These are phyloP conservation scores for Candolleomyces eurysporus DNA, from an alignment of 768 basidiomycete genomes.

Conservation along the genomic window DNA sequence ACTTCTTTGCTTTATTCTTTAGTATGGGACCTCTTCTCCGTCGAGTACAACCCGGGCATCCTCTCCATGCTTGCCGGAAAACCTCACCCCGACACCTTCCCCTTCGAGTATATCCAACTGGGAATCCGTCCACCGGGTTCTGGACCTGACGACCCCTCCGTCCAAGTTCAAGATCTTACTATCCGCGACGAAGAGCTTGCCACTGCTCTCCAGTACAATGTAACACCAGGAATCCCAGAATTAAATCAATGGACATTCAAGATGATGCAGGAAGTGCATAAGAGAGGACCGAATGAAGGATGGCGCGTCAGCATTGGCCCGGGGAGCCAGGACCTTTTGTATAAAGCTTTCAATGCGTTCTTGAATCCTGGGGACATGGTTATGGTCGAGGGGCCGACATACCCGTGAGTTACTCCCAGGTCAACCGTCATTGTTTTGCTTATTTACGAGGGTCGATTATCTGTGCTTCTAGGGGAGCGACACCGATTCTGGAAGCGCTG, in stretches of 20 bases:
- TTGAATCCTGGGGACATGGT: conserved; percentile 76
- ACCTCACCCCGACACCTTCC: conserved; percentile 78
- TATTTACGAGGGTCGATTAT: background rate
- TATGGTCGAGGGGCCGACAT: conserved; percentile 78
- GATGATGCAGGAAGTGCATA: conserved; percentile 59
- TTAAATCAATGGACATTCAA: conserved; percentile 58
- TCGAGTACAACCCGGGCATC: conserved; percentile 65
- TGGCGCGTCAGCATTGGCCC: conserved; percentile 69
- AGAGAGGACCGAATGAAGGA: conserved; percentile 41
- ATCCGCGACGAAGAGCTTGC: conserved; percentile 53
- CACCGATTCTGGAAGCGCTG: conserved; percentile 54
- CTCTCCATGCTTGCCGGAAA: conserved; percentile 76
- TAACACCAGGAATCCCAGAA: conserved; percentile 54
- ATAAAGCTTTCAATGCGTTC: conserved; percentile 72
- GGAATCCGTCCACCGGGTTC: conserved; percentile 38
- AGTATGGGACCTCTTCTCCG: conserved; percentile 57
- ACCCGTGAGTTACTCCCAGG: conserved; percentile 46
- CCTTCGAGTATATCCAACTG: conserved; percentile 66
- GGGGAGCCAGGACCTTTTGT: conserved; percentile 77
- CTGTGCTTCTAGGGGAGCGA: conserved; percentile 45
- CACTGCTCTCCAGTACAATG: conserved; percentile 61
- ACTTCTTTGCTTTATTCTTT: background rate
- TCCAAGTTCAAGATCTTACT: conserved; percentile 32
- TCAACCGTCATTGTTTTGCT: conserved; percentile 13
- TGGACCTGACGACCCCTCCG: conserved; percentile 18